phyloP scores from a whole-genome alignment of 768 basidiomycete genomes.

The Russula brevipes region DNA sequence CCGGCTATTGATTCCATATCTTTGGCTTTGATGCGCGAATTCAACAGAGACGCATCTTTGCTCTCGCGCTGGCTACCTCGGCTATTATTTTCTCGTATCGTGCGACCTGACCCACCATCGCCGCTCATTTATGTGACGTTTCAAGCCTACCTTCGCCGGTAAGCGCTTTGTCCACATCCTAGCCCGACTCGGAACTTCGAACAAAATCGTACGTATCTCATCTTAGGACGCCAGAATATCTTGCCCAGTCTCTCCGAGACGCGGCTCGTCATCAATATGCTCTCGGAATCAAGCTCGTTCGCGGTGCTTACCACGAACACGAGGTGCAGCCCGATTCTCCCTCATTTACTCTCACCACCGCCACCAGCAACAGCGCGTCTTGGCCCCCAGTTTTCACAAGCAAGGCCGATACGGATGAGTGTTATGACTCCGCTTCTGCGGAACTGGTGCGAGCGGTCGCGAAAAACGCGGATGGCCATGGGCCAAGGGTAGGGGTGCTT shows the following conservation, averaged over 20 bases:
- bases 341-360: constrained; percentile 52
- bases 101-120: constrained; percentile 34
- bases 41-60: constrained; percentile 46
- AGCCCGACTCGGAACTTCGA: neutral
- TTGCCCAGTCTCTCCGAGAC: constrained; percentile 58
- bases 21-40: constrained; percentile 66
- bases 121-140: constrained; percentile 79
- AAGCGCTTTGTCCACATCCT: constrained; percentile 9
- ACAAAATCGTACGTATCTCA: neutral
- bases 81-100: neutral
- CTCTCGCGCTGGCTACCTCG: constrained; percentile 13
- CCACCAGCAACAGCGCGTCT: constrained; percentile 45
- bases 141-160: constrained; percentile 84
- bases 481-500: constrained; percentile 53
- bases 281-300: constrained; percentile 86
- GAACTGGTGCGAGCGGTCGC: constrained; percentile 51
- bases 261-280: constrained; percentile 63
- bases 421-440: constrained; percentile 59
- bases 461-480: constrained; percentile 44
- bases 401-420: constrained; percentile 68
- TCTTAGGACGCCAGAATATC: constrained; percentile 60
- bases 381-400: constrained; percentile 59
- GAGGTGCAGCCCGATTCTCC: constrained; percentile 42
- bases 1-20: constrained; percentile 83
- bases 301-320: constrained; percentile 85